phyloP scores from a whole-genome alignment of 148 eudicot species.

The Rhododendron kiyosumense region DNA sequence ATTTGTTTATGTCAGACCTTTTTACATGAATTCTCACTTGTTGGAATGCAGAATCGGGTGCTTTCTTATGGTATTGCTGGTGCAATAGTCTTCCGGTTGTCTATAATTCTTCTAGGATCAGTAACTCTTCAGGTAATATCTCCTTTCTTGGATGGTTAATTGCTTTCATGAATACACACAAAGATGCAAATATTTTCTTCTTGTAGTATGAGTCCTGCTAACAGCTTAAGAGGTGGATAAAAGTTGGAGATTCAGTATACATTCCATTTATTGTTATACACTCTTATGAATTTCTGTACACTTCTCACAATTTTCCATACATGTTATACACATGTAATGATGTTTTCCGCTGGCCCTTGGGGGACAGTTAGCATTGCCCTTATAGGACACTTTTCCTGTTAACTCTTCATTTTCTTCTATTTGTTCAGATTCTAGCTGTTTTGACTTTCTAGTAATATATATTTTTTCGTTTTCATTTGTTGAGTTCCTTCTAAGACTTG shows the following conservation, averaged over 20 bases:
- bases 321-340: not conserved
- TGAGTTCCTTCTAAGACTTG: not conserved
- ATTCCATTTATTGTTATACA: not conserved
- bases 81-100: slow-evolving; percentile 74
- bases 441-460: not conserved
- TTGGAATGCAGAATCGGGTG: slow-evolving; percentile 62
- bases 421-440: not conserved
- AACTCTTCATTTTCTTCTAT: not conserved
- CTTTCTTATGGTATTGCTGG: slow-evolving; percentile 94
- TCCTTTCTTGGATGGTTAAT: not conserved
- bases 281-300: not conserved
- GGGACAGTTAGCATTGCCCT: not conserved
- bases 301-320: not conserved
- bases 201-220: not conserved
- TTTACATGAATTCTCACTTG: slow-evolving; percentile 1
- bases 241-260: not conserved
- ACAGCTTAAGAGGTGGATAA: not conserved
- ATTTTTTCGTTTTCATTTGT: slow-evolving; percentile 1
- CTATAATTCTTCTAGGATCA: slow-evolving; percentile 85
- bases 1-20: not conserved
- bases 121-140: slow-evolving; percentile 72
- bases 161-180: not conserved
- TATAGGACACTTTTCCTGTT: not conserved
- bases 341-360: not conserved
- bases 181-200: not conserved